phyloP scores from a whole-genome alignment of 2,329 filamentous ascomycete genomes.

The Emericellopsis atlantica region DNA sequence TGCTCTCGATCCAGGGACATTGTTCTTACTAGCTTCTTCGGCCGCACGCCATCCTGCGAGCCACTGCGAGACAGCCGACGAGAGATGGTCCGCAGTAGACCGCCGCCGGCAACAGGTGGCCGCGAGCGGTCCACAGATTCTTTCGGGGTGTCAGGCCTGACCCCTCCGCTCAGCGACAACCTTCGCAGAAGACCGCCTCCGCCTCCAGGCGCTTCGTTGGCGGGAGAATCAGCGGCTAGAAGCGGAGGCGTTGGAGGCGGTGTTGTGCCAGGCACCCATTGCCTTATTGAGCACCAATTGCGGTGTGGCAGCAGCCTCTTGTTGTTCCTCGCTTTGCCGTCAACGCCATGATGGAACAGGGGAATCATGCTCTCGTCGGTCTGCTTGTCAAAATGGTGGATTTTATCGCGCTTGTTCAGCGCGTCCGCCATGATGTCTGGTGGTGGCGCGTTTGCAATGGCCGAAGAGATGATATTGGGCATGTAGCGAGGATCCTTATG shows the following conservation, averaged over 20 bases:
- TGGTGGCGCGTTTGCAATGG: conserved; percentile 85
- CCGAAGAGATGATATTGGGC: conserved; percentile 87
- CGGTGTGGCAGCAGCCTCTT: conserved; percentile 76
- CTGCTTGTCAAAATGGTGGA: conserved; percentile 57
- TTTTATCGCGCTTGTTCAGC: conserved; percentile 83
- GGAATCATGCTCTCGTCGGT: conserved; percentile 96
- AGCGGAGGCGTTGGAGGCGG: conserved; percentile 55
- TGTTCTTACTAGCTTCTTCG: conserved; percentile 37
- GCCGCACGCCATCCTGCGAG: conserved; percentile 14
- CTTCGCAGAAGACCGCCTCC: conserved; percentile 28
- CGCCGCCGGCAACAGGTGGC: conserved; percentile 36
- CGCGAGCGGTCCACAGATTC: conserved; percentile 27
- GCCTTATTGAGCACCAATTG: conserved; percentile 90
- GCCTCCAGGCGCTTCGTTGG: conserved; percentile 21
- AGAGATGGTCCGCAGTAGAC: conserved; percentile 21
- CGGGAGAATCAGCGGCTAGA: conserved; percentile 30
- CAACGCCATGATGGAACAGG: conserved; percentile 79
- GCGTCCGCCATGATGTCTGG: conserved; percentile 81
- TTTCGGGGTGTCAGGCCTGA: conserved; percentile 22
- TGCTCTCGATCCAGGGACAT: conserved; percentile 44
- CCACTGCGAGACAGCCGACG: conserved; percentile 9
- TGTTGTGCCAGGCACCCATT: conserved; percentile 68
- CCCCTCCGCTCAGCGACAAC: conserved; percentile 24
- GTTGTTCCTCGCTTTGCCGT: conserved; percentile 83
- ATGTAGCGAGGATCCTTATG: conserved; percentile 93